A percentile compares a stretch with the other conserved stretches of the same genome.
These are phyloP conservation scores for Trametes polyzona DNA, from an alignment of 1,284 basidiomycete genomes.

Conservation along the genomic window DNA sequence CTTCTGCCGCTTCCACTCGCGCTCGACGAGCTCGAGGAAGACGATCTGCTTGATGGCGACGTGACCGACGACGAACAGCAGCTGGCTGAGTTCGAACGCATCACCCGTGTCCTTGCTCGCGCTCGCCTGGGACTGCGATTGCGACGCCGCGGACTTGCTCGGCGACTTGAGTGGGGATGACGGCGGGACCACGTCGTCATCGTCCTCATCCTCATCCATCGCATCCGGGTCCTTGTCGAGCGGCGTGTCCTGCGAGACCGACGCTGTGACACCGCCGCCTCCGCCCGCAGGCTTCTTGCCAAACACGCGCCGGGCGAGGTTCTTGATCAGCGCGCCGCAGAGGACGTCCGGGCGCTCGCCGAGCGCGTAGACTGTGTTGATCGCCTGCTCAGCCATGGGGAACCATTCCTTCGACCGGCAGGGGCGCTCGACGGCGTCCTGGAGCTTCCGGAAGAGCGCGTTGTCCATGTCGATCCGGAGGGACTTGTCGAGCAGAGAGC, in stretches of 20 bases:
- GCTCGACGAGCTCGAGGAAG: conserved; percentile 94
- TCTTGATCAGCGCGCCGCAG: conserved; percentile 83
- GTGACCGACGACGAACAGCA: conserved; percentile 94
- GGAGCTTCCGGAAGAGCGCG: conserved; percentile 83
- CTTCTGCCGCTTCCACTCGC: conserved; percentile 96
- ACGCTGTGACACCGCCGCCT: background rate
- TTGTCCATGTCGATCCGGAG: conserved; percentile 90
- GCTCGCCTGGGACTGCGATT: no score
- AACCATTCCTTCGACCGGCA: conserved; percentile 93
- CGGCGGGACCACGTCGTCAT: conserved; percentile 8
- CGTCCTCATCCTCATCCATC: conserved; percentile 56
- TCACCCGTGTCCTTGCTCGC: conserved; percentile 67
- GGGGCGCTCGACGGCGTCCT: conserved; percentile 77
- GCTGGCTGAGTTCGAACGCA: conserved; percentile 87
- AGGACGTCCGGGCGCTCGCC: conserved; percentile 93
- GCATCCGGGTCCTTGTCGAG: conserved; percentile 47
- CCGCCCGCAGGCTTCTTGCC: conserved; percentile 6
- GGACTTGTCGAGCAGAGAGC: conserved; percentile 87
- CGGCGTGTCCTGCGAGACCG: conserved; percentile 28
- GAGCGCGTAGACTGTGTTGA: conserved; percentile 95
- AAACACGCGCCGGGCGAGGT: conserved; percentile 79
- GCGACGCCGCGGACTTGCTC: conserved; percentile 8
- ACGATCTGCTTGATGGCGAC: conserved; percentile 98
- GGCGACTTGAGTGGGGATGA: conserved; percentile 7
- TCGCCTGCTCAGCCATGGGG: conserved; percentile 92